Evolutionary conservation across 2,329 filamentous ascomycete species (phyloP).

Genomic region (Xylaria sp.): DNA sequence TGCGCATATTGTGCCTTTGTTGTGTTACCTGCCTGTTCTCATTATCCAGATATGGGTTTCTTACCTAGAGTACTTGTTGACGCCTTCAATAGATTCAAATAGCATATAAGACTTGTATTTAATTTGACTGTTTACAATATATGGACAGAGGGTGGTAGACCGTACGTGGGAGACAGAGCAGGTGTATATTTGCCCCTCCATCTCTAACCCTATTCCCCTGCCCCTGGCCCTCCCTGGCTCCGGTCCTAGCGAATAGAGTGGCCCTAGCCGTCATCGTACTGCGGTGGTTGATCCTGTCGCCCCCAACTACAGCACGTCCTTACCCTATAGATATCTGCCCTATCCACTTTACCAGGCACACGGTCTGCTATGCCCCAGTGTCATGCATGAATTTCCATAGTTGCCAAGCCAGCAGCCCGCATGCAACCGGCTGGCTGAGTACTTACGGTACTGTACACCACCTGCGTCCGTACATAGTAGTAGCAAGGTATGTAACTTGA

Average conservation of each 20-base stretch:
- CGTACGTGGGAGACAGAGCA: no score
- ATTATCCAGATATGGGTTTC: no score
- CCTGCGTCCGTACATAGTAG: no score
- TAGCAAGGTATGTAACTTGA: no score
- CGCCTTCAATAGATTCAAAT: no score
- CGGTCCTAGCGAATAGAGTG: constrained; percentile 11
- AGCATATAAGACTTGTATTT: no score
- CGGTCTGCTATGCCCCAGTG: constrained; percentile 30
- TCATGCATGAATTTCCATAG: constrained; percentile 37
- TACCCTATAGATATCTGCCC: neutral
- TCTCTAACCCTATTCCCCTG: neutral
- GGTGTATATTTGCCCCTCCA: neutral
- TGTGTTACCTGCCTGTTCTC: no score
- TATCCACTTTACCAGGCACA: constrained; percentile 43
- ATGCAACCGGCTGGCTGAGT: neutral
- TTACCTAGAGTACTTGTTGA: no score
- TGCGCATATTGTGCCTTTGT: no score
- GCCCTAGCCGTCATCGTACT: constrained; percentile 4
- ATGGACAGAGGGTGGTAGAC: no score
- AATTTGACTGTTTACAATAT: no score
- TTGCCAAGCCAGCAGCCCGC: constrained; percentile 34
- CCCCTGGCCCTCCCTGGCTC: neutral
- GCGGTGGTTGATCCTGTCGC: constrained; percentile 4
- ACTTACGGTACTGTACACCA: no score
- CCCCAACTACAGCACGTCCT: neutral